Conservation (phyloP, 2,329 filamentous ascomycete genomes). For the Tympanopsis confertula region DNA sequence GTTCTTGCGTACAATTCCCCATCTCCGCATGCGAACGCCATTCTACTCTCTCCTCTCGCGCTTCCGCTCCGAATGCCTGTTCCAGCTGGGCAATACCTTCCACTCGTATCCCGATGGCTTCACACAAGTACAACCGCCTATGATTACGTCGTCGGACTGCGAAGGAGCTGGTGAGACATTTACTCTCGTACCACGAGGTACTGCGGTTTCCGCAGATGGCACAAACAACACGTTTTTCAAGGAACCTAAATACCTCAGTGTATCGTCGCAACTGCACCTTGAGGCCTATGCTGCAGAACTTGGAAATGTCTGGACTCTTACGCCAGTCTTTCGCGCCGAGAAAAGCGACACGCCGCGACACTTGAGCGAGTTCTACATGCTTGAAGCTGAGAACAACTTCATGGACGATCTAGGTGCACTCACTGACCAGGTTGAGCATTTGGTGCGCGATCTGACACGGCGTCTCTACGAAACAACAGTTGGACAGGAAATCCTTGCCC, state of each 20-base stretch:
- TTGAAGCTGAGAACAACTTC: conserved; percentile 83
- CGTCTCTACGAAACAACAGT: conserved; percentile 27
- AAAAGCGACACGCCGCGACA: conserved; percentile 87
- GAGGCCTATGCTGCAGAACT: conserved; percentile 83
- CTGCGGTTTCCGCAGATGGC: conserved; percentile 18
- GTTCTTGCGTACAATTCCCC: conserved; percentile 77
- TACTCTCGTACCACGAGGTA: conserved; percentile 18
- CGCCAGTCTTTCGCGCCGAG: conserved; percentile 87
- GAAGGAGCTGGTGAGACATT: conserved; percentile 96
- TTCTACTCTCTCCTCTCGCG: conserved; percentile 71
- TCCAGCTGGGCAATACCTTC: conserved; percentile 67
- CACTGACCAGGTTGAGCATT: conserved; percentile 69
- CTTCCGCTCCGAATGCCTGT: conserved; percentile 70
- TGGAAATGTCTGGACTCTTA: conserved; percentile 85
- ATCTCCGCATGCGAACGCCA: conserved; percentile 72
- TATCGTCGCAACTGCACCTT: conserved; percentile 87
- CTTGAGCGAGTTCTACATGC: conserved; percentile 97
- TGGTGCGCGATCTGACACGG: conserved; percentile 46
- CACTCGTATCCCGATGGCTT: conserved; percentile 38
- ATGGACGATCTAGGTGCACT: conserved; percentile 57
- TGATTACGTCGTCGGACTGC: conserved; percentile 93
- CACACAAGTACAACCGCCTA: conserved; percentile 78
- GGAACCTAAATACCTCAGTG: conserved; percentile 83
- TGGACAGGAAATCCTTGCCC: conserved; percentile 26
- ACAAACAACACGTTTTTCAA: conserved; percentile 60